phyloP scores from a whole-genome alignment of 495 filamentous ascomycete species.

The Aspergillus ostianus region DNA sequence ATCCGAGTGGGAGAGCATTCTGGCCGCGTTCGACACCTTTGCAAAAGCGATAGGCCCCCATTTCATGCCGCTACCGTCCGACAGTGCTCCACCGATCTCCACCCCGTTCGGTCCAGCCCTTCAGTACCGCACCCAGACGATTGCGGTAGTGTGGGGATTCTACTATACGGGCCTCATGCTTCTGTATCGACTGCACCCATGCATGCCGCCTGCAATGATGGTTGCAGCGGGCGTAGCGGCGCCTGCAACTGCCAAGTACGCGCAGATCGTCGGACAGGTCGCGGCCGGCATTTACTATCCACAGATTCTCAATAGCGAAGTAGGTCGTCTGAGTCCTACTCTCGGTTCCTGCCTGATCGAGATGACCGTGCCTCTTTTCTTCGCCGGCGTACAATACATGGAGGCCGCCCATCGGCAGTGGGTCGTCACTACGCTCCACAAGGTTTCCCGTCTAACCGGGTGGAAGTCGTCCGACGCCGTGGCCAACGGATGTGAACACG shows the following conservation, averaged over 20 bases:
- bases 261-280: conserved; percentile 77
- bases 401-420: conserved; percentile 70
- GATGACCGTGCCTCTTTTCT: conserved; percentile 75
- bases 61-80: conserved; percentile 75
- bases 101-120: conserved; percentile 83
- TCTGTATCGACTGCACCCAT: conserved; percentile 73
- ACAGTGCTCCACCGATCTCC: conserved; percentile 58
- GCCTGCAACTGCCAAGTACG: conserved; percentile 62
- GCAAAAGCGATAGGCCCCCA: conserved; percentile 64
- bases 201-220: conserved; percentile 91
- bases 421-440: conserved; percentile 67
- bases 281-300: conserved; percentile 69
- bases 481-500: conserved; percentile 75
- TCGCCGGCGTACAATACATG: conserved; percentile 79
- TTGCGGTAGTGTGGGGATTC: conserved; percentile 80
- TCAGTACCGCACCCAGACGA: conserved; percentile 80
- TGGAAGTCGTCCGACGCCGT: conserved; percentile 82
- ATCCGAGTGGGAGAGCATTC: conserved; percentile 76
- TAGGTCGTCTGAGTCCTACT: conserved; percentile 67
- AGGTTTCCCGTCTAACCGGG: conserved; percentile 77
- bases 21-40: conserved; percentile 65
- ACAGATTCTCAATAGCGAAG: conserved; percentile 56
- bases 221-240: conserved; percentile 74
- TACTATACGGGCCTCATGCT: conserved; percentile 81
- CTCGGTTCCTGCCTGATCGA: conserved; percentile 81